A percentile compares a stretch with the other conserved stretches of the same genome.
Evolutionary conservation across 345 rosid species (phyloP).

Genomic region (Eucalyptus microcorys): DNA sequence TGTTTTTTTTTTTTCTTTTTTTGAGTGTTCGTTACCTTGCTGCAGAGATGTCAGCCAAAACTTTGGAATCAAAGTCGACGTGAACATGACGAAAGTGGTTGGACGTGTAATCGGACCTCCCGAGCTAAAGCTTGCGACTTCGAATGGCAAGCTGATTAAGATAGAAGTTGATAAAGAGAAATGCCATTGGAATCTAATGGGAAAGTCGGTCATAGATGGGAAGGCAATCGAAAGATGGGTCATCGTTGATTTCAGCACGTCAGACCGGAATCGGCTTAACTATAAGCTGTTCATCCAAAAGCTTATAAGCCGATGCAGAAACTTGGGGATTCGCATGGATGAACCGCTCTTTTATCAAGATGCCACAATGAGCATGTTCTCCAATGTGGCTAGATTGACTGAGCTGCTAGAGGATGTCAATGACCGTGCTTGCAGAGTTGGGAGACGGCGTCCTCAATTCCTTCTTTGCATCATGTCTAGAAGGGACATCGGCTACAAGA

Average conservation of each 20-base stretch:
- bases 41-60: slow-evolving; percentile 37
- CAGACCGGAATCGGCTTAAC: slow-evolving; percentile 3
- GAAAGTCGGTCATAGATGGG: slow-evolving; percentile 50
- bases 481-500: slow-evolving; percentile 53
- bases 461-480: slow-evolving; percentile 66
- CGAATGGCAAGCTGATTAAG: slow-evolving; percentile 14
- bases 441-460: background rate
- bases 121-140: slow-evolving; percentile 27
- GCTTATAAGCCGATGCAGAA: slow-evolving; percentile 14
- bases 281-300: background rate
- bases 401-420: slow-evolving; percentile 24
- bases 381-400: slow-evolving; percentile 15
- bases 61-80: slow-evolving; percentile 54
- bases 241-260: slow-evolving; percentile 46
- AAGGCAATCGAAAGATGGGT: slow-evolving; percentile 55
- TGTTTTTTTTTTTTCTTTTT: too few relatives aligned
- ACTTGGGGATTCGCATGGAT: slow-evolving; percentile 48
- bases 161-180: slow-evolving; percentile 37
- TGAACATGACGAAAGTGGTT: slow-evolving; percentile 40
- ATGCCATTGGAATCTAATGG: slow-evolving; percentile 70
- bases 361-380: slow-evolving; percentile 31
- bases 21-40: background rate
- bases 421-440: slow-evolving; percentile 3
- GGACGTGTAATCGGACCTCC: slow-evolving; percentile 80
- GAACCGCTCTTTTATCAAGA: slow-evolving; percentile 9